phyloP scores from a whole-genome alignment of 371 early-diverging fungal genomes.

The Sporodiniella umbellata region DNA sequence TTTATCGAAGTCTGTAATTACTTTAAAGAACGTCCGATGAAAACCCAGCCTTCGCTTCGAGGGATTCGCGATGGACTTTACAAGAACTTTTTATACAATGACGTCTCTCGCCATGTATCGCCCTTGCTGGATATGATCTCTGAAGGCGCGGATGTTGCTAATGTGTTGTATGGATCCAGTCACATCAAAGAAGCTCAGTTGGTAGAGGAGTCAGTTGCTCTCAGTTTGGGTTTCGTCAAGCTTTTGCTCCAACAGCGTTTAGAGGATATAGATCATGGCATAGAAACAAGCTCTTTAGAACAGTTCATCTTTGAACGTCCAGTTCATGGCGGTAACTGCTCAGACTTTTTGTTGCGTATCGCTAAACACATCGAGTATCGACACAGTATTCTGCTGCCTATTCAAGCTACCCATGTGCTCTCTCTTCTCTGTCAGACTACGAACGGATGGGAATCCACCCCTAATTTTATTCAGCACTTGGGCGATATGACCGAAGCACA shows the following conservation, averaged over 20 bases:
- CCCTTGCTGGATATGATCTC: constrained; percentile 34
- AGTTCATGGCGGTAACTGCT: constrained; percentile 14
- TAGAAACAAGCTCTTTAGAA: constrained; percentile 19
- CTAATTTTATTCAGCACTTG: constrained; percentile 40
- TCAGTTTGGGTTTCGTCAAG: constrained; percentile 34
- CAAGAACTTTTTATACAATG: constrained; percentile 34
- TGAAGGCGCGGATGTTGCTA: constrained; percentile 31
- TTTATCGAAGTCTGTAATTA: constrained; percentile 31
- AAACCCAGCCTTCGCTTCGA: constrained; percentile 8
- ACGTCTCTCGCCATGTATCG: constrained; percentile 31
- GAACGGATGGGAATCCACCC: constrained; percentile 26
- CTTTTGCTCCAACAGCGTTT: constrained; percentile 29
- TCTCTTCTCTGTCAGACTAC: constrained; percentile 29
- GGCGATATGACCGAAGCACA: constrained; percentile 40
- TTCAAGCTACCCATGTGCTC: constrained; percentile 34
- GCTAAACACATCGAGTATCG: constrained; percentile 35
- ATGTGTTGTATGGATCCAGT: constrained; percentile 19
- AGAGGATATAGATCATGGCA: constrained; percentile 11
- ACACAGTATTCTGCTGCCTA: constrained; percentile 24
- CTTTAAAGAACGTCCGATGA: constrained; percentile 12
- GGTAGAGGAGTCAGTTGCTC: constrained; percentile 30
- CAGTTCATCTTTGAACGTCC: constrained; percentile 18
- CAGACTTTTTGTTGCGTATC: constrained; percentile 35
- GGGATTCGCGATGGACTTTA: constrained; percentile 29
- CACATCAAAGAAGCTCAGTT: constrained; percentile 31